Conservation (phyloP, 179 eudicot species). For the Silene noctiflora region DNA sequence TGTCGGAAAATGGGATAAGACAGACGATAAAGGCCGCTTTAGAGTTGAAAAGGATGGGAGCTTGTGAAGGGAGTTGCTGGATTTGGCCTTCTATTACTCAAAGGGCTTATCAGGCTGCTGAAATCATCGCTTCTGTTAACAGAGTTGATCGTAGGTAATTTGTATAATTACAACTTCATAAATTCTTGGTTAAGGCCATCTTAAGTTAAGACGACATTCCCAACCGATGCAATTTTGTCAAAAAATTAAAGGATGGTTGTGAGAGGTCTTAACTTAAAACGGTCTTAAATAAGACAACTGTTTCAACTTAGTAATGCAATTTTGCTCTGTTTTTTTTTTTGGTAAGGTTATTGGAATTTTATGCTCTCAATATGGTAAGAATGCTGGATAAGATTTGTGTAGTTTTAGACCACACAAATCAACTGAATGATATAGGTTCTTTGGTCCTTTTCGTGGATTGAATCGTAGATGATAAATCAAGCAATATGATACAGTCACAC, state of each 20-base stretch:
- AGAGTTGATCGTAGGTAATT: conserved; percentile 65
- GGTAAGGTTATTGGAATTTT: not conserved
- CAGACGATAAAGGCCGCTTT: conserved; percentile 74
- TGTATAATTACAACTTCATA: not conserved
- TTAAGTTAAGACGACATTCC: too few relatives aligned
- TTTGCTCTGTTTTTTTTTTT: not conserved
- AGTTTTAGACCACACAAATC: conserved; percentile 13
- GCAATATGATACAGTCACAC: too few relatives aligned
- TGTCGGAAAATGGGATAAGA: conserved; percentile 69
- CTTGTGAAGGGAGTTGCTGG: conserved; percentile 88
- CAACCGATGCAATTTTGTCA: too few relatives aligned
- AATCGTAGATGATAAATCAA: too few relatives aligned
- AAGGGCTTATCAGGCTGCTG: conserved; percentile 95
- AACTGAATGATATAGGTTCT: too few relatives aligned
- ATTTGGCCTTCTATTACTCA: conserved; percentile 99
- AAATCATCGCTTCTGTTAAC: conserved; percentile 75
- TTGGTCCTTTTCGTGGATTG: too few relatives aligned
- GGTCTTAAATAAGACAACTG: too few relatives aligned
- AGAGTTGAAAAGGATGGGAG: conserved; percentile 56
- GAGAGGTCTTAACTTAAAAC: too few relatives aligned
- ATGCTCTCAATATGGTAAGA: not conserved
- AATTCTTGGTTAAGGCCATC: too few relatives aligned
- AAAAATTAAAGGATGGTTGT: too few relatives aligned
- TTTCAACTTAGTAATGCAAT: not conserved
- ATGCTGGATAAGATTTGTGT: not conserved